phyloP scores from a whole-genome alignment of 2,329 filamentous ascomycete species.

The Aspergillus clavatus region DNA sequence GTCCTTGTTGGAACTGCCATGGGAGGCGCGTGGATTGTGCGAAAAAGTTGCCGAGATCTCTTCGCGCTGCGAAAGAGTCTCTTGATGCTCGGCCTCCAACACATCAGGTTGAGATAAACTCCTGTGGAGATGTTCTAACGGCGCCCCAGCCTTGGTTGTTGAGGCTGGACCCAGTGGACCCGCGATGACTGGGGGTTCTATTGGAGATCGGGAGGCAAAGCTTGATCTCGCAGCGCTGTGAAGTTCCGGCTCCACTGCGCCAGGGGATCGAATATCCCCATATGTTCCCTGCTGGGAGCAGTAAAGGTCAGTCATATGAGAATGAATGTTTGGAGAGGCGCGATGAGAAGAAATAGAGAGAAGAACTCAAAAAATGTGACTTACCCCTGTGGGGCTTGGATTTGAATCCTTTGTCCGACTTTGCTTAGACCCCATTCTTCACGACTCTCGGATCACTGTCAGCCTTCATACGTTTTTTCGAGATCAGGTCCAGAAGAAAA shows the following conservation, averaged over 20 bases:
- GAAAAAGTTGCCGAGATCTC: not conserved
- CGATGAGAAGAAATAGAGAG: not conserved
- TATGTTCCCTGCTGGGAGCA: not conserved
- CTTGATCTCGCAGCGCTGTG: not conserved
- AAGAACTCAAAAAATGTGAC: not conserved
- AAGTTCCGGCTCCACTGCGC: not conserved
- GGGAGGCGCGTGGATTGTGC: not conserved
- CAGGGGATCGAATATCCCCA: not conserved
- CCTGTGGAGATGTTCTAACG: not conserved
- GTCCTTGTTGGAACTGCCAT: conserved; percentile 4
- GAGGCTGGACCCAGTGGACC: not conserved
- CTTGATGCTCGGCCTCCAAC: not conserved
- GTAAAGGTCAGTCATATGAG: not conserved
- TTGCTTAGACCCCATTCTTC: not conserved
- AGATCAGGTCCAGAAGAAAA: not conserved
- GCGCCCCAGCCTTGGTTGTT: not conserved
- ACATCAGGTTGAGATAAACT: not conserved
- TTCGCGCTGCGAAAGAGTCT: not conserved
- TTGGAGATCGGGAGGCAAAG: too few relatives aligned
- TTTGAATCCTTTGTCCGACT: not conserved
- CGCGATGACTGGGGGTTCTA: not conserved
- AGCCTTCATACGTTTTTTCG: too few relatives aligned
- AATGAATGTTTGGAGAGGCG: too few relatives aligned
- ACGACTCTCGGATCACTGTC: not conserved
- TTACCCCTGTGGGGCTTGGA: not conserved